Conservation (phyloP, 768 basidiomycete species). For the Rhizopogon rudus region DNA sequence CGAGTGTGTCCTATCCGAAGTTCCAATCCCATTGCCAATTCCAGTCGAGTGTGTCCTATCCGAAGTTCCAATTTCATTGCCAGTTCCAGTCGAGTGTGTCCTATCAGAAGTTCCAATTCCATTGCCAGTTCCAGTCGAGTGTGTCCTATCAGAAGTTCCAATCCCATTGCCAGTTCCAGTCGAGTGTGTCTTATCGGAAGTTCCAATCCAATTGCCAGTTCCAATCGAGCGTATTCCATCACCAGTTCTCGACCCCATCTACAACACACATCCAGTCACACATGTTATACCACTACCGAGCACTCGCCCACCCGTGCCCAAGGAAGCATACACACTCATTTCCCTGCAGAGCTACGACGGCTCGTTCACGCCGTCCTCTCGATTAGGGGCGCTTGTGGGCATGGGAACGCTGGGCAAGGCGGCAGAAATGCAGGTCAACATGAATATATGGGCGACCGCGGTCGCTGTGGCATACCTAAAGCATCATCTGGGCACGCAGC, state of each 20-base stretch:
- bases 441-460: constrained; percentile 43
- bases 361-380: constrained; percentile 34
- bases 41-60: too few relatives aligned
- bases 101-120: too few relatives aligned
- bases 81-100: too few relatives aligned
- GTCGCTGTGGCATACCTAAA: constrained; percentile 42
- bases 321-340: constrained; percentile 32
- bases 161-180: too few relatives aligned
- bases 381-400: constrained; percentile 34
- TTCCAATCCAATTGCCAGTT: too few relatives aligned
- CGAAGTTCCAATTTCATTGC: too few relatives aligned
- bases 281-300: constrained; percentile 9
- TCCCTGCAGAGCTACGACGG: constrained; percentile 41
- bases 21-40: too few relatives aligned
- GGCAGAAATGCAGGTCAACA: constrained; percentile 25
- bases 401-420: constrained; percentile 25
- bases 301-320: constrained; percentile 10
- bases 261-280: background rate
- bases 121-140: too few relatives aligned
- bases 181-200: too few relatives aligned
- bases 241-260: constrained; percentile 20
- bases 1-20: too few relatives aligned
- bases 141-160: too few relatives aligned
- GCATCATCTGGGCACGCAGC: constrained; percentile 28
- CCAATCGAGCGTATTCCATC: constrained; percentile 25